Conservation (phyloP, 345 rosid species). For the Sisymbrium altissimum region DNA sequence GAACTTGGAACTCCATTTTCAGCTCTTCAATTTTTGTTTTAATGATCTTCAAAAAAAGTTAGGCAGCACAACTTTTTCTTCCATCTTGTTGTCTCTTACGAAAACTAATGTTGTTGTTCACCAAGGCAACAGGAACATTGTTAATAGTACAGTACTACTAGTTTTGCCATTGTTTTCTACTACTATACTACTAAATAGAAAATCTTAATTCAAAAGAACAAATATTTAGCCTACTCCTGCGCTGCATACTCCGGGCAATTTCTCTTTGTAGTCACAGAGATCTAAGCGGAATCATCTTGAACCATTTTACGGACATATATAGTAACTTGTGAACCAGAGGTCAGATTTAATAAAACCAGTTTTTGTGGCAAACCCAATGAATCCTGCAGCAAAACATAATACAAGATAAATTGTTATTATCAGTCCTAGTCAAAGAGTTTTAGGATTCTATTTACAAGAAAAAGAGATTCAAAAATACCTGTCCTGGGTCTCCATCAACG, state of each 20-base stretch:
- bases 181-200: neutral
- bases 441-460: neutral
- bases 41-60: no score
- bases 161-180: neutral
- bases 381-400: conserved; percentile 42
- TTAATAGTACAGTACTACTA: neutral
- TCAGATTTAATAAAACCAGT: conserved; percentile 34
- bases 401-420: neutral
- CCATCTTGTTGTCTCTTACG: neutral
- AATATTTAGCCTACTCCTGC: neutral
- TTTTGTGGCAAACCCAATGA: conserved; percentile 58
- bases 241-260: neutral
- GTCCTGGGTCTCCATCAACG: conserved; percentile 40
- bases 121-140: neutral
- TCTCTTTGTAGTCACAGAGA: neutral
- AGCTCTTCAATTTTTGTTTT: no score
- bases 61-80: neutral
- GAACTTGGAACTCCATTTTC: no score
- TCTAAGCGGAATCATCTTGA: conserved; percentile 14
- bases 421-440: neutral
- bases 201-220: neutral
- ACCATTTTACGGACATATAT: conserved; percentile 55
- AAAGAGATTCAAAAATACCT: conserved; percentile 38
- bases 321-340: conserved; percentile 34
- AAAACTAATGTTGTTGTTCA: neutral